phyloP scores from a whole-genome alignment of 495 filamentous ascomycete species.

The Podospora tetraspora region DNA sequence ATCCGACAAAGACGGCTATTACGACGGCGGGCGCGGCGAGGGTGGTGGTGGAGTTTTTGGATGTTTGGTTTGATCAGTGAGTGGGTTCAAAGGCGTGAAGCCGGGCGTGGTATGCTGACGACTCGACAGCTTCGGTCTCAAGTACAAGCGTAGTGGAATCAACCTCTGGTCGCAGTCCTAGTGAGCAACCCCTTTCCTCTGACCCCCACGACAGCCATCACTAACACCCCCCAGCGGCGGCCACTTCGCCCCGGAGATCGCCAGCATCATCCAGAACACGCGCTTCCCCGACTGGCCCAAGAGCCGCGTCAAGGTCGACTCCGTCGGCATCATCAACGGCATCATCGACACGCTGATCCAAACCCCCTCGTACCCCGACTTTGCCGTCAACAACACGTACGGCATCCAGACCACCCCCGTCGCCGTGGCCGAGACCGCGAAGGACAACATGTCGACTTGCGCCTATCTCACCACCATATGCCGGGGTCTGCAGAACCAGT shows the following conservation, averaged over 20 bases:
- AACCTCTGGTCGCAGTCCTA: conserved; percentile 19
- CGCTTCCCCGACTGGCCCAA: conserved; percentile 37
- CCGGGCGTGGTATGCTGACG: not conserved
- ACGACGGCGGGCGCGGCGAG: conserved; percentile 57
- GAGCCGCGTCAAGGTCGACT: conserved; percentile 46
- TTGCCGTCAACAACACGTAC: conserved; percentile 73
- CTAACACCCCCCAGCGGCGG: conserved; percentile 36
- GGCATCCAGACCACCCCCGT: conserved; percentile 55
- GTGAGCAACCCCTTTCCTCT: not conserved
- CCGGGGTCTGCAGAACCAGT: conserved; percentile 1
- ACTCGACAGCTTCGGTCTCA: not conserved
- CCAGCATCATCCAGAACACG: conserved; percentile 42
- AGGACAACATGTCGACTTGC: not conserved
- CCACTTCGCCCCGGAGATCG: conserved; percentile 51
- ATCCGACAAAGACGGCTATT: conserved; percentile 48
- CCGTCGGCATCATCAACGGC: conserved; percentile 61
- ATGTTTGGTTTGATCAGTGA: not conserved
- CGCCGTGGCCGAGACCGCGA: not conserved
- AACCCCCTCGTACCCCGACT: conserved; percentile 57
- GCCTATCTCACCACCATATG: not conserved
- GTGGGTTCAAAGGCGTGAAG: too few species aligned
- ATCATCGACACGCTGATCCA: conserved; percentile 67
- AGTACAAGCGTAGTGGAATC: conserved; percentile 9
- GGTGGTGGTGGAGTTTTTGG: conserved; percentile 58
- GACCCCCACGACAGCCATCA: not conserved